phyloP scores from a whole-genome alignment of 1,284 basidiomycete species.

The Naganishia sp. region DNA sequence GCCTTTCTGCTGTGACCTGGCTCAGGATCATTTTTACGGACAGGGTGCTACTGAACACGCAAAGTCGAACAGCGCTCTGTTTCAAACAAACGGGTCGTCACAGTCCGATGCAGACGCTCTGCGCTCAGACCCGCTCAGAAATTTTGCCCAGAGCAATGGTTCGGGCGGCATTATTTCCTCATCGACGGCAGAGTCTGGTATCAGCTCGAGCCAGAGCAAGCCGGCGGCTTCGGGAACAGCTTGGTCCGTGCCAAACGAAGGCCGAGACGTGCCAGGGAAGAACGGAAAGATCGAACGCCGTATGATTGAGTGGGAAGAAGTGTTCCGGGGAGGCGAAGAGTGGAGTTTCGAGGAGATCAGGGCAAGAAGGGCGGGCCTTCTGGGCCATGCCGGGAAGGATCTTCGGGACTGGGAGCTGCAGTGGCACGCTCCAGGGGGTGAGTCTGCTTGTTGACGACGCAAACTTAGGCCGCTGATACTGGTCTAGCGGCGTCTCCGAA shows the following conservation, averaged over 20 bases:
- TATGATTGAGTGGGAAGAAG: slow-evolving; percentile 53
- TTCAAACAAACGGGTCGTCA: slow-evolving; percentile 43
- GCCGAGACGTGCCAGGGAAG: slow-evolving; percentile 43
- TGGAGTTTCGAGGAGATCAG: slow-evolving; percentile 55
- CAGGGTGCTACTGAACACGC: slow-evolving; percentile 28
- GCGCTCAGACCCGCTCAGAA: slow-evolving; percentile 62
- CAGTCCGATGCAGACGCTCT: slow-evolving; percentile 57
- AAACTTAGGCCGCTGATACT: background rate
- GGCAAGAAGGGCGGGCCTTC: slow-evolving; percentile 49
- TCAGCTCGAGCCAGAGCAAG: slow-evolving; percentile 20
- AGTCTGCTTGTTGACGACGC: slow-evolving; percentile 32
- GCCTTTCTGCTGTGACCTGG: background rate
- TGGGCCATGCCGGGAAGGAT: slow-evolving; percentile 42
- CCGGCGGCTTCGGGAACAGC: slow-evolving; percentile 33
- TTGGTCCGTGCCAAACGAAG: slow-evolving; percentile 49
- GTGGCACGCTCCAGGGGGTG: slow-evolving; percentile 51
- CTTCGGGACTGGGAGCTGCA: slow-evolving; percentile 48
- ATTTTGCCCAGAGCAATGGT: slow-evolving; percentile 43
- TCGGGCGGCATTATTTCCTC: slow-evolving; percentile 28
- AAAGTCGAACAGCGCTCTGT: slow-evolving; percentile 49
- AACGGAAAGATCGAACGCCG: slow-evolving; percentile 50
- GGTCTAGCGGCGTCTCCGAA: slow-evolving; percentile 7
- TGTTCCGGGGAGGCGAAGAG: slow-evolving; percentile 52
- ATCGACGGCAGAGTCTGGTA: slow-evolving; percentile 36
- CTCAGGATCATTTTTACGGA: background rate